phyloP scores from a whole-genome alignment of 805 yeast genomes.

The Starmerella vitae region DNA sequence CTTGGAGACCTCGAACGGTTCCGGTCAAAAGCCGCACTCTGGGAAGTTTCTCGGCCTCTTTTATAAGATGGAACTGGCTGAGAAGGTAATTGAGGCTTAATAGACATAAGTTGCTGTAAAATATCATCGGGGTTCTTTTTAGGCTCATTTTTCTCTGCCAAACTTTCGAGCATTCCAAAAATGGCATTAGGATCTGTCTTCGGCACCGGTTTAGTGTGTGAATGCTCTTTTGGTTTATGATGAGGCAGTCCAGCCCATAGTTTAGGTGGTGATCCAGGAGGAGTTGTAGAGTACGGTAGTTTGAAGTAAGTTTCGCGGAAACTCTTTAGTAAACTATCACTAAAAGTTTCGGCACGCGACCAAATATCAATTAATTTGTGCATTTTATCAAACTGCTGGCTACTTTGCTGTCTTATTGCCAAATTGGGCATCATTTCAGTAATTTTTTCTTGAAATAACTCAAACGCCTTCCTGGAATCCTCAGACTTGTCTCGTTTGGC shows the following conservation, averaged over 20 bases:
- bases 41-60: conserved; percentile 13
- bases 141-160: conserved; percentile 34
- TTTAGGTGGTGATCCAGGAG: conserved; percentile 51
- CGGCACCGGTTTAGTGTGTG: conserved; percentile 21
- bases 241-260: conserved; percentile 22
- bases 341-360: conserved; percentile 74
- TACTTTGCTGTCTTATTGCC: conserved; percentile 18
- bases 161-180: conserved; percentile 47
- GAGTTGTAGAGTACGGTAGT: conserved; percentile 41
- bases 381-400: conserved; percentile 42
- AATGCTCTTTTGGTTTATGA: conserved; percentile 11
- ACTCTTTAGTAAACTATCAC: conserved; percentile 38
- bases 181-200: conserved; percentile 35
- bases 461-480: conserved; percentile 6
- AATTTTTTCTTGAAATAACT: conserved; percentile 4
- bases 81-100: not conserved
- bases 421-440: conserved; percentile 45
- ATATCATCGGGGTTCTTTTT: not conserved
- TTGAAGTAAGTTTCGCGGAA: conserved; percentile 47
- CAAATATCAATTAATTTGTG: conserved; percentile 81
- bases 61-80: conserved; percentile 1
- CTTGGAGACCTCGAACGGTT: conserved; percentile 18
- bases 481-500: conserved; percentile 38
- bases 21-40: conserved; percentile 11
- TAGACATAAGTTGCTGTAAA: conserved; percentile 17